Evolutionary conservation across 2,329 filamentous ascomycete species (phyloP).

Genomic region (Cladosporium sp.): DNA sequence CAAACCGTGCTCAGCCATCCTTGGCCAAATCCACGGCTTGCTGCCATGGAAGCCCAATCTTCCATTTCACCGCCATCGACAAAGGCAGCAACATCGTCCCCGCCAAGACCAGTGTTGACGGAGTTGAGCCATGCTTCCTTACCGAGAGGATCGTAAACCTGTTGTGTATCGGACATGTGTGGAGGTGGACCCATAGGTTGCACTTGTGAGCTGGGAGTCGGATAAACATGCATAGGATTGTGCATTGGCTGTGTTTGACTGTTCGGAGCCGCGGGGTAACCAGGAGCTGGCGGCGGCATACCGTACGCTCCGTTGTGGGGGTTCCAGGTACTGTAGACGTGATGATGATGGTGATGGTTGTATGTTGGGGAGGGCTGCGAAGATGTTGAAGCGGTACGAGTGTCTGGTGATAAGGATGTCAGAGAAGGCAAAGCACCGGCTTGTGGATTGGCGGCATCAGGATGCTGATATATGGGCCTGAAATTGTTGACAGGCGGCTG

Average conservation of each 20-base stretch:
- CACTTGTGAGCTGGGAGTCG: constrained; percentile 6
- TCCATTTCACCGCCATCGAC: constrained; percentile 35
- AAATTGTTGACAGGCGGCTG: constrained; percentile 23
- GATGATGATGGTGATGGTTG: constrained; percentile 17
- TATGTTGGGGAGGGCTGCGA: constrained; percentile 23
- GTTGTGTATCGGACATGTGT: constrained; percentile 13
- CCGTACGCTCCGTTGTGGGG: constrained; percentile 19
- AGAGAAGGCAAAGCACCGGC: constrained; percentile 21
- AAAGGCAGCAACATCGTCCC: constrained; percentile 39
- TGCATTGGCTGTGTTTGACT: background rate
- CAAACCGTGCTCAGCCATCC: constrained; percentile 31
- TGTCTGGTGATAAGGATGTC: constrained; percentile 22
- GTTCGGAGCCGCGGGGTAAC: background rate
- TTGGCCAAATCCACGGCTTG: constrained; percentile 18
- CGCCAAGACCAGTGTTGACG: constrained; percentile 34
- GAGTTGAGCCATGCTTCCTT: constrained; percentile 34
- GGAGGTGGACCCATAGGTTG: constrained; percentile 12
- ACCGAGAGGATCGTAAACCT: constrained; percentile 23
- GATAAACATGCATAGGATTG: constrained; percentile 3
- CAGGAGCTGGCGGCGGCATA: constrained; percentile 15
- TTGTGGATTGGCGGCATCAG: constrained; percentile 16
- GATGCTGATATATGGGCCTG: constrained; percentile 20
- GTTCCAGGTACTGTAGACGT: constrained; percentile 20
- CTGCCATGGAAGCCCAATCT: constrained; percentile 29
- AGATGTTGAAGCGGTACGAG: constrained; percentile 22